A percentile compares a stretch with the other conserved stretches of the same genome.
Conservation (phyloP, 2,329 filamentous ascomycete species). For the Nannizziopsis barbatae region DNA sequence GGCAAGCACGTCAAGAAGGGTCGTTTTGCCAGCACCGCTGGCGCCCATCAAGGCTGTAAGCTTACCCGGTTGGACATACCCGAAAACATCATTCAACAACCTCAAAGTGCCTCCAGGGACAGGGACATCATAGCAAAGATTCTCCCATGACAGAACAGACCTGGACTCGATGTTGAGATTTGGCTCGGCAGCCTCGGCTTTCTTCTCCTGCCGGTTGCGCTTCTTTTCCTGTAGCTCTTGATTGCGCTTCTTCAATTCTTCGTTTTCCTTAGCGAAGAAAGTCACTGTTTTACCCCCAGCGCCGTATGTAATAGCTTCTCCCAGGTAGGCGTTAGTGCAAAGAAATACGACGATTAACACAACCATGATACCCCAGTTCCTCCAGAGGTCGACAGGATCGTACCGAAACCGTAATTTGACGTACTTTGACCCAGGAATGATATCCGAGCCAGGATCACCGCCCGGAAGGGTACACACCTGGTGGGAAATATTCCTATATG, state of each 20-base stretch:
- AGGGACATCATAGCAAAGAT: conserved; percentile 70
- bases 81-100: conserved; percentile 75
- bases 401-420: conserved; percentile 48
- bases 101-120: conserved; percentile 68
- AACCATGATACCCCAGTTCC: conserved; percentile 59
- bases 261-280: conserved; percentile 29
- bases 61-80: conserved; percentile 91
- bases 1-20: conserved; percentile 73
- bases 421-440: conserved; percentile 50
- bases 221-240: conserved; percentile 32
- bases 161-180: conserved; percentile 14
- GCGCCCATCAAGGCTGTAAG: conserved; percentile 83
- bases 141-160: conserved; percentile 73
- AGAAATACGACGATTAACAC: conserved; percentile 54
- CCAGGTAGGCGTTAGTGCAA: conserved; percentile 29
- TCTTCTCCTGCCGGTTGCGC: conserved; percentile 26
- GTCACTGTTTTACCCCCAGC: conserved; percentile 34
- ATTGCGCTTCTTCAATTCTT: conserved; percentile 30
- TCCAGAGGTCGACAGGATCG: conserved; percentile 50
- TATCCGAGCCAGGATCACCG: conserved; percentile 41
- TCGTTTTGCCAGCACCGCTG: conserved; percentile 85
- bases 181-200: conserved; percentile 38
- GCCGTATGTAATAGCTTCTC: conserved; percentile 31
- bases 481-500: conserved; percentile 32
- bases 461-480: conserved; percentile 56